Evolutionary conservation across 345 rosid species (phyloP).

Genomic region (Gossypium bickii): DNA sequence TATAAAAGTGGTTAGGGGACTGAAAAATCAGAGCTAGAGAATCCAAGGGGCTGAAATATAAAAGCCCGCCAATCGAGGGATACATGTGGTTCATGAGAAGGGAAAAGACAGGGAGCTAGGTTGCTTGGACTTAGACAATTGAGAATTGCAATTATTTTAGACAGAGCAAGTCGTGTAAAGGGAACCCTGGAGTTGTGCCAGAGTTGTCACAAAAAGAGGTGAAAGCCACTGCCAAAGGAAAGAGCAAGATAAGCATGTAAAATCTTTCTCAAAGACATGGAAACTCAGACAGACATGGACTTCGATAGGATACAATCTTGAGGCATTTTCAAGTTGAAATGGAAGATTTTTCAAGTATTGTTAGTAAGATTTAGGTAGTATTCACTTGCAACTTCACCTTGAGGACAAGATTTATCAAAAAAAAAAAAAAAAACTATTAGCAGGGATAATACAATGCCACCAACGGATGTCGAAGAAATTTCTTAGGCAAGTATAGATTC

Average conservation of each 20-base stretch:
- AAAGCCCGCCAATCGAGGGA: not conserved
- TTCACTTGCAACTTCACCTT: not conserved
- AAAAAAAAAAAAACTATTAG: no score
- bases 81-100: not conserved
- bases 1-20: not conserved
- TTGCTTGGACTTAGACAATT: not conserved
- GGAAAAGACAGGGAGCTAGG: not conserved
- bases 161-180: not conserved
- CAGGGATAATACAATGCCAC: no score
- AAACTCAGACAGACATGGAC: not conserved
- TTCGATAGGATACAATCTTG: not conserved
- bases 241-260: not conserved
- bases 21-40: not conserved
- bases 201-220: not conserved
- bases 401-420: no score
- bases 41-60: not conserved
- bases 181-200: not conserved
- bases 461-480: no score
- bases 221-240: not conserved
- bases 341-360: not conserved
- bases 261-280: not conserved
- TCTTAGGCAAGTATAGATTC: not conserved
- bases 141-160: not conserved
- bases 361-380: not conserved
- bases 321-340: not conserved